Evolutionary conservation across 352 stramenopile species (phyloP), one percentile per base, ranked within the genome.

Genomic region (Elongisporangium undulatum): DNA sequence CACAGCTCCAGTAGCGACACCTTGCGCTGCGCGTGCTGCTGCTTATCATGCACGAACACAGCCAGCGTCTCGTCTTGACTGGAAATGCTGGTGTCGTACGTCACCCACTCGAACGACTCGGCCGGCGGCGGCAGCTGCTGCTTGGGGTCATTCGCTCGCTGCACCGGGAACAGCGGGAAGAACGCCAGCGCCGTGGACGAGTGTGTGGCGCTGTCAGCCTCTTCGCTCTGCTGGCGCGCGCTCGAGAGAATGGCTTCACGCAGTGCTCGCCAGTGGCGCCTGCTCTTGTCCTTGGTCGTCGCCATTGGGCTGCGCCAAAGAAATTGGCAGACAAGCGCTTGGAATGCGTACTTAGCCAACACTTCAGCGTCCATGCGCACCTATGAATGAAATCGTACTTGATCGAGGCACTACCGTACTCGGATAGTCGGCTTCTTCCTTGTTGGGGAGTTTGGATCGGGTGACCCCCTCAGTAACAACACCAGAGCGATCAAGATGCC

Each of bases 11-110:
- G 59, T 8, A 92, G 63, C 7, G 77, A 72, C 54, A 94, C 72
- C 16, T 62, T 62, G 49, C 76, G 76, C 24, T 70, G 49, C 24
- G 68, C 67, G 0, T 16, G 4, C 57, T 82, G 82, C n/a, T 71
- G 64, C 72, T 91, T 93, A 54, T 93, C 83, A 45, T 89, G 83
- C 13, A 89, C 77, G n/a, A 69, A 63, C 17, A 93, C 64, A 1
- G 51, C 38, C 45, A 75, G 49, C 41, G 12, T 51, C 13, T 49
- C 21, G 10, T 23, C 10, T 17, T n/a, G 0, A 8, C 15, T 53
- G 59, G 54, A 17, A 79, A 41, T 41, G 29, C 9, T 41, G 29
- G 29, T 51, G 13, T 77, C 62, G 64, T 90, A 91, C 19, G 59
- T 51, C 19, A 72, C 58, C 83, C 83, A 93, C 22, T 64, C 70